Evolutionary conservation across 2,329 filamentous ascomycete genomes (phyloP).

Genomic region (Cladophialophora immunda): DNA sequence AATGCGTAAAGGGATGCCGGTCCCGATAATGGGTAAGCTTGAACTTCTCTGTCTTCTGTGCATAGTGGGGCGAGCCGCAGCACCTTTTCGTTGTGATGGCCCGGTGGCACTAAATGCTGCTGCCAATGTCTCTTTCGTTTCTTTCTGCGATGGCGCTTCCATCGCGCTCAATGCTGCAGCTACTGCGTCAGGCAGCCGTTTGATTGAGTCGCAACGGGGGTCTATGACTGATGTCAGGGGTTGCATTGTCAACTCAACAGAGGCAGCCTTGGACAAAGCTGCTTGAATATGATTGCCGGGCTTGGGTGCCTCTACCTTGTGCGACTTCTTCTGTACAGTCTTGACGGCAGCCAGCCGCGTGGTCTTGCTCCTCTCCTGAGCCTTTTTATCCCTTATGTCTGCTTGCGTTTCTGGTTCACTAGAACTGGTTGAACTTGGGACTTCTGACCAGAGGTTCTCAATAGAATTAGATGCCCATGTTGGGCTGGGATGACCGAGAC

Average conservation of each 20-base stretch:
- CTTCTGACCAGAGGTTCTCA: constrained; percentile 30
- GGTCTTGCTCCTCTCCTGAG: constrained; percentile 18
- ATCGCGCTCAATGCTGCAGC: constrained; percentile 5
- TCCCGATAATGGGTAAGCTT: constrained; percentile 26
- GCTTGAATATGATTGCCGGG: constrained; percentile 13
- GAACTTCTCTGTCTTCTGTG: constrained; percentile 30
- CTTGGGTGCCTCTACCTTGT: constrained; percentile 14
- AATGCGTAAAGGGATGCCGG: constrained; percentile 1
- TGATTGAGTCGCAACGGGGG: background rate
- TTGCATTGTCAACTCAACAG: constrained; percentile 20
- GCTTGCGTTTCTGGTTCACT: constrained; percentile 21
- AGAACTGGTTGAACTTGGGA: constrained; percentile 25
- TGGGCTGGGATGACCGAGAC: constrained; percentile 40
- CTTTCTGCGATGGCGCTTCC: background rate
- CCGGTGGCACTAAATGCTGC: constrained; percentile 25
- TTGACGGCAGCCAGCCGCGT: constrained; percentile 22
- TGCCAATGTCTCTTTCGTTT: constrained; percentile 1
- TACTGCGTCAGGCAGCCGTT: background rate
- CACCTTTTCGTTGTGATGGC: constrained; percentile 8
- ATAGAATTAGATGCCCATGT: constrained; percentile 23
- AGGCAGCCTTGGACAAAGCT: constrained; percentile 1
- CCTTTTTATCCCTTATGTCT: background rate
- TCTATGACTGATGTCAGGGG: constrained; percentile 13
- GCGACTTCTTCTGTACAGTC: constrained; percentile 17
- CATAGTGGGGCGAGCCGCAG: background rate